Base-by-base conservation (phyloP, 176 grass and related monocot genomes). In the Elymus sibiricus region DNA sequence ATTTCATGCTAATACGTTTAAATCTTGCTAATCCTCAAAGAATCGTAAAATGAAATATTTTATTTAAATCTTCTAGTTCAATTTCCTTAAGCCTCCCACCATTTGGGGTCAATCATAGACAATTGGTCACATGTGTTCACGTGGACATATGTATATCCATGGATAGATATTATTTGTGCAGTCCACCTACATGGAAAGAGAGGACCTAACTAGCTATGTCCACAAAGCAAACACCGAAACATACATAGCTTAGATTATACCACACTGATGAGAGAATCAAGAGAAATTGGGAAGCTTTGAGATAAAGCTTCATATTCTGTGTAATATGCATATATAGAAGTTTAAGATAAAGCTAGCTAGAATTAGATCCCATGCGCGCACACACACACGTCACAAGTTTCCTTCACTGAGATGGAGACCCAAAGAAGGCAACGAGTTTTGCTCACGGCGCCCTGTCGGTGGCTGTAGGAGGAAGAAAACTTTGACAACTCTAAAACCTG, bases 221-320 rank as follows among this genome's bases (percentile, higher is more conserved):
- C 22, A 60, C 56, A 55, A 22, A 55, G 29, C 13, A 72, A 86
- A 72, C 9, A 70, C 28, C 4, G 7, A 77, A 53, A 28, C 13
- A 78, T 53, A 44, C 7, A 56, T 56, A 56, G 17, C 51, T 56
- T 56, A 37, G 4, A 10, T 67, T 84, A 31, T 74, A 21, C 55
- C 56, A 74, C 51, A 47, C 44, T 74, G 81, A 83, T 43, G 47
- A 51, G n/a, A 43, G 66, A 43, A 65, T 55, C 31, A 32, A 78
- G 31, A 69, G 35, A 62, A 83, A 70, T 69, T 31, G 21, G 28
- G 67, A 85, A 80, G 29, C 24, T 66, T 31, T 53, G 47, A 76
- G 16, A 76, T 17, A 76, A 89, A 55, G 19, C 31, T 64, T 64
- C 84, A 42, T 31, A 73, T 74, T 22, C 12, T 66, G 35, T 47